phyloP scores from a whole-genome alignment of 768 basidiomycete genomes.

The Hygrophorus pudorinus region DNA sequence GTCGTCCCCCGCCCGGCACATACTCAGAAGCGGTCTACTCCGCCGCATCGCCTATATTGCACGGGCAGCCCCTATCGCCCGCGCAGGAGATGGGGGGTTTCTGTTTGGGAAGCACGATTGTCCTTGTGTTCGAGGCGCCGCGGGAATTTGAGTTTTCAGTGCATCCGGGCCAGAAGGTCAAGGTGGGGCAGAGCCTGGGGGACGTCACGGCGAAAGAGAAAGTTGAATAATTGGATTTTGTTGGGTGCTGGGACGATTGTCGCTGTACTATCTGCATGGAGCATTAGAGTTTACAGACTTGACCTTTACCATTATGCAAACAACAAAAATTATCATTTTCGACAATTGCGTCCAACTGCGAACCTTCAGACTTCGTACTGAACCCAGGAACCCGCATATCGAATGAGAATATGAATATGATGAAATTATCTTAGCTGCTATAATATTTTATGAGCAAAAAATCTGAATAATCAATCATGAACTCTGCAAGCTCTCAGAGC shows the following conservation, averaged over 20 bases:
- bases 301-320: neutral
- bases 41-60: slow-evolving; percentile 69
- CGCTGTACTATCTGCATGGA: no score
- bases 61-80: slow-evolving; percentile 77
- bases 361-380: no score
- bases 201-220: slow-evolving; percentile 26
- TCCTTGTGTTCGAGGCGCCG: slow-evolving; percentile 94
- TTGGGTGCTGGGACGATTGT: no score
- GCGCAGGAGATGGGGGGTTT: slow-evolving; percentile 99
- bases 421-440: no score
- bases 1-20: slow-evolving; percentile 66
- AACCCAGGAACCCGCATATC: no score
- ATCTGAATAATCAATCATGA: no score
- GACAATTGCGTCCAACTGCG: no score
- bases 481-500: no score
- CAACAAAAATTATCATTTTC: no score
- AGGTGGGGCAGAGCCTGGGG: slow-evolving; percentile 78
- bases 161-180: slow-evolving; percentile 71
- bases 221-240: no score
- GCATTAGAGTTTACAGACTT: slow-evolving; percentile 2
- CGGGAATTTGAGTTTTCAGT: slow-evolving; percentile 69
- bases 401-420: no score
- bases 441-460: no score
- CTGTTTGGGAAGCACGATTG: slow-evolving; percentile 89
- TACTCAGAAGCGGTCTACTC: slow-evolving; percentile 91